A percentile compares a stretch with the other conserved stretches of the same genome.
Conservation (phyloP, 495 filamentous ascomycete genomes). For the Bathelium albidoporum region DNA sequence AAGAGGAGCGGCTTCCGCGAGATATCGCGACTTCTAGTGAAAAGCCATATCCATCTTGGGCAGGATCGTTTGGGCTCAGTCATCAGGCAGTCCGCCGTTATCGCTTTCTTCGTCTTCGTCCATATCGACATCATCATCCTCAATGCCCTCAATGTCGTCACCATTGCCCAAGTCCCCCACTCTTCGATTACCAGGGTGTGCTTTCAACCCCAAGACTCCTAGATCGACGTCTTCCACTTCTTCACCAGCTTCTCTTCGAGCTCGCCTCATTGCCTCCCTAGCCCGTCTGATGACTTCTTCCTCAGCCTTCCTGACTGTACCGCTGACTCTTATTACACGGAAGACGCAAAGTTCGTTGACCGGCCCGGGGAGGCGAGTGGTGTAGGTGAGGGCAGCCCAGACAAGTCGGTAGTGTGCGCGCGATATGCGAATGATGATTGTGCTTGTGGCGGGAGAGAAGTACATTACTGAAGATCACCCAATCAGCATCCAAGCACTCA, state of each 20-base stretch:
- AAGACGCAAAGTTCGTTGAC: slow-evolving; percentile 56
- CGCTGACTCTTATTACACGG: slow-evolving; percentile 81
- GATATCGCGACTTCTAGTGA: not conserved
- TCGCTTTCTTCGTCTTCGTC: slow-evolving; percentile 15
- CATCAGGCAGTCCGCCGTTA: no score
- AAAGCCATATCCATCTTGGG: not conserved
- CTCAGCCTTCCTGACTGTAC: slow-evolving; percentile 86
- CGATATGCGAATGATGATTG: slow-evolving; percentile 73
- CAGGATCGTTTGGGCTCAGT: not conserved
- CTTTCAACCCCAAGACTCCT: not conserved
- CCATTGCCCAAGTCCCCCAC: not conserved
- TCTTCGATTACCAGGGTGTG: not conserved
- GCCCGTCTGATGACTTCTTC: slow-evolving; percentile 75
- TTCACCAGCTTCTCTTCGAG: slow-evolving; percentile 16
- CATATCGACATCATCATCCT: slow-evolving; percentile 11
- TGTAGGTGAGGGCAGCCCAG: slow-evolving; percentile 80
- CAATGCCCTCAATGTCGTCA: slow-evolving; percentile 10
- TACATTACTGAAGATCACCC: slow-evolving; percentile 63
- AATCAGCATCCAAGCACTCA: slow-evolving; percentile 11
- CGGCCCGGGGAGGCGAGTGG: slow-evolving; percentile 53
- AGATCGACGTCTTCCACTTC: not conserved
- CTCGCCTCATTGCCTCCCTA: slow-evolving; percentile 55
- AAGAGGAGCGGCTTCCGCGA: not conserved
- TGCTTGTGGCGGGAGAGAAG: slow-evolving; percentile 82
- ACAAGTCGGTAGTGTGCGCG: slow-evolving; percentile 72